Base-by-base conservation (phyloP, 768 basidiomycete genomes). In the Mycena floridula region DNA sequence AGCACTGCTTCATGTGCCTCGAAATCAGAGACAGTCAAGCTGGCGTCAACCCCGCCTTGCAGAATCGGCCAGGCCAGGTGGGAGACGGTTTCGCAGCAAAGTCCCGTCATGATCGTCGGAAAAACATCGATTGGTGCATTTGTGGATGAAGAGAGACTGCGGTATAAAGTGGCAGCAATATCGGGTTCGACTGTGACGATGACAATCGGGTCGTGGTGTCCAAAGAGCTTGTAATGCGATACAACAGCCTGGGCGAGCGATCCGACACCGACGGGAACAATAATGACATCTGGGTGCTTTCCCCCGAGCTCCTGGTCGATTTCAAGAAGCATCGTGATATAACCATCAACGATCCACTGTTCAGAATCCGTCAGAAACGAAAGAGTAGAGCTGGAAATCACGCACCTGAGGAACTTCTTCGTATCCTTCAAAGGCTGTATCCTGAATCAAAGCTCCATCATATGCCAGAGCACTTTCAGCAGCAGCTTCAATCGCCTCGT, bases 151-250 rank as follows among this genome's bases (percentile, higher is more conserved):
- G 27, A n/a, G 25, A 48, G 43, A 26, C 30, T 27, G 11, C 15
- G 38, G 22, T 48, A 21, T 27, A 48, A 30, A 44, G 43, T 45
- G 13, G 47, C 47, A 15, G 47, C 47, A 1, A n/a, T 45, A 21
- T 37, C 43, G 9, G 47, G 47, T 26, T 48, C 47, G 30, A 48
- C 47, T 37, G 47, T 21, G 11, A 48, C 32, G 25, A 48, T 40
- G 4, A 21, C 13, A 16, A 41, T 28, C 7, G 24, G 20, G 25
- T 26, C 9, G 20, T 27, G 21, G 32, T n/a, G 12, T 11, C 28
- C 25, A 1, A 39, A 27, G 1, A 23, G 22, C 36, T 38, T 27
- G 22, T 46, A 48, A 26, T 48, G 44, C 13, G 37, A 16, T 12
- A 40, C 37, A 11, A 48, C 47, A 13, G 47, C 47, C 27, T 46